Evolutionary conservation across 805 yeast genomes (phyloP).

Genomic region (Suhomyces sp.): DNA sequence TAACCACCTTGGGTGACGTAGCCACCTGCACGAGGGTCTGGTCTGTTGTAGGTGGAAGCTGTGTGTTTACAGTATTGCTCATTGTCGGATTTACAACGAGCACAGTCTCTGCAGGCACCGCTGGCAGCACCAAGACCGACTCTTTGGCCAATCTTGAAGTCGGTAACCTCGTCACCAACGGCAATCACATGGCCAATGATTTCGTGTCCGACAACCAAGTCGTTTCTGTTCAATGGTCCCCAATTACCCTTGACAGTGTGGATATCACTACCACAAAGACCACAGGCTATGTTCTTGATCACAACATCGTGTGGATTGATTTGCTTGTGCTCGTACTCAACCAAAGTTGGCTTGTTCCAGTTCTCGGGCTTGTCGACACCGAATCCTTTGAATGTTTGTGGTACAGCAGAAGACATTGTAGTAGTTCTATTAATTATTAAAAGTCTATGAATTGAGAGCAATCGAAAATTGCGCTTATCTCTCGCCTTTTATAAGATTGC

Average conservation of each 20-base stretch:
- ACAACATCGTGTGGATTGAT: conserved; percentile 17
- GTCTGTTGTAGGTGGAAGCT: conserved; percentile 21
- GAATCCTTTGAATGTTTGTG: conserved; percentile 60
- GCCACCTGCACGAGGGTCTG: conserved; percentile 23
- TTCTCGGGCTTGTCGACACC: conserved; percentile 48
- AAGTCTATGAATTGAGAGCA: too few relatives aligned
- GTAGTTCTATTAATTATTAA: too few relatives aligned
- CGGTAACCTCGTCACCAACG: conserved; percentile 56
- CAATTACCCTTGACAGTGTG: conserved; percentile 54
- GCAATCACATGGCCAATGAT: conserved; percentile 41
- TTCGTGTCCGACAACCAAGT: conserved; percentile 47
- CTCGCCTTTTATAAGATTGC: neutral
- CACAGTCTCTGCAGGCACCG: conserved; percentile 47
- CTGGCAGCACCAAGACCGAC: conserved; percentile 80
- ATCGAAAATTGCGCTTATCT: neutral
- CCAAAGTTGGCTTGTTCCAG: conserved; percentile 55
- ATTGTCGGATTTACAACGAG: conserved; percentile 19
- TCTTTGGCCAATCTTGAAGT: conserved; percentile 61
- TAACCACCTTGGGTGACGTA: conserved; percentile 70
- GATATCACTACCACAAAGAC: conserved; percentile 62
- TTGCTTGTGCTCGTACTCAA: conserved; percentile 47
- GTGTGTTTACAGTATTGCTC: conserved; percentile 36
- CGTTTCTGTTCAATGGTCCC: conserved; percentile 38
- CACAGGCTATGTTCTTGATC: conserved; percentile 14
- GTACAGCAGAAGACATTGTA: conserved; percentile 19